Conservation (phyloP, 257 asterid genomes). For the Pogostemon cablin region DNA sequence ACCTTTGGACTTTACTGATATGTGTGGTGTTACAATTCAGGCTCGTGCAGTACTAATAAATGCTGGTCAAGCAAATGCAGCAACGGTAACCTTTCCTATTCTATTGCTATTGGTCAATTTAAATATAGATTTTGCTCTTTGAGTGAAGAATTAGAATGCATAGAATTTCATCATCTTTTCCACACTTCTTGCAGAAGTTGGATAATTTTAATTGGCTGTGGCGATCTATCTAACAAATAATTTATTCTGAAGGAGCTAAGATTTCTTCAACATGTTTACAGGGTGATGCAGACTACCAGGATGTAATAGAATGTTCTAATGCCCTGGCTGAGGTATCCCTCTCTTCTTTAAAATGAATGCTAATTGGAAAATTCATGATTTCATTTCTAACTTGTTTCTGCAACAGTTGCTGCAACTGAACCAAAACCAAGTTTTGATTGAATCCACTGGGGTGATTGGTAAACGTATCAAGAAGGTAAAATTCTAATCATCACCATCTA, state of each 20-base stretch:
- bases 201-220: constrained; percentile 14
- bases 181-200: not conserved
- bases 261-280: constrained; percentile 39
- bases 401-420: constrained; percentile 75
- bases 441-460: constrained; percentile 98
- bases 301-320: constrained; percentile 78
- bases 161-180: constrained; percentile 14
- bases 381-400: constrained; percentile 20
- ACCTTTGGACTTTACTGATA: constrained; percentile 32
- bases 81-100: constrained; percentile 65
- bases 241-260: constrained; percentile 26
- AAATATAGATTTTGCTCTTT: not conserved
- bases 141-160: not conserved
- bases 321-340: constrained; percentile 71
- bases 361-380: constrained; percentile 14
- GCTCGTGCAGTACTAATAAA: constrained; percentile 95
- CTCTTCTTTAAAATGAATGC: not conserved
- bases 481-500: constrained; percentile 17
- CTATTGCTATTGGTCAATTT: constrained; percentile 25
- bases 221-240: not conserved
- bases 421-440: constrained; percentile 79
- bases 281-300: constrained; percentile 98
- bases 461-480: constrained; percentile 89
- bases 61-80: constrained; percentile 99
- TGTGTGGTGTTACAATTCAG: constrained; percentile 47